Conservation (phyloP, 345 rosid species). For the Brassica cretica region DNA sequence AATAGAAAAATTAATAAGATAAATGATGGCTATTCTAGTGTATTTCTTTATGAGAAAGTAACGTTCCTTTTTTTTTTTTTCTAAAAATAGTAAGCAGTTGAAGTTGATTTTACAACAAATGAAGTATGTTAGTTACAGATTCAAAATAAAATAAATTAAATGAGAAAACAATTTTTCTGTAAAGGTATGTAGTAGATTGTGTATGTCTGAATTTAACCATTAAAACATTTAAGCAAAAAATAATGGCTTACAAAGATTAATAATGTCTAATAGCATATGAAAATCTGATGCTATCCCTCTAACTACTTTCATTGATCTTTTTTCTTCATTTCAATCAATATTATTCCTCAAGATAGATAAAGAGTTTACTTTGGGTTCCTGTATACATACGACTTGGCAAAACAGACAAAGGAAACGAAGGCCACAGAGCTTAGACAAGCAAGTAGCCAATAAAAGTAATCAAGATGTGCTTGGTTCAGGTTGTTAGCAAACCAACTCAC, state of each 20-base stretch:
- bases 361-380: background rate
- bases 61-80: too few relatives aligned
- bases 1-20: too few relatives aligned
- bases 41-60: too few relatives aligned
- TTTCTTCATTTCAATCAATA: background rate
- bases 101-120: too few relatives aligned
- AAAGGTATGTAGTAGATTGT: too few relatives aligned
- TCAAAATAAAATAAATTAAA: too few relatives aligned
- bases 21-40: too few relatives aligned
- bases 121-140: too few relatives aligned
- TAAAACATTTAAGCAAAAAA: too few relatives aligned
- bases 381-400: slow-evolving; percentile 32
- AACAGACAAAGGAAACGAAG: slow-evolving; percentile 17
- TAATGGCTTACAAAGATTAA: background rate
- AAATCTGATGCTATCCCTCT: background rate
- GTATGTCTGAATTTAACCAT: too few relatives aligned
- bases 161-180: too few relatives aligned
- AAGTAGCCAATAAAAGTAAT: slow-evolving; percentile 46
- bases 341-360: background rate
- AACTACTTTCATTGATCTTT: background rate
- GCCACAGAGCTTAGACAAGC: slow-evolving; percentile 34
- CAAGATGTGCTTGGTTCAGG: slow-evolving; percentile 41
- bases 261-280: background rate
- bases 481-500: slow-evolving; percentile 38
- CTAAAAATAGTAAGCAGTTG: too few relatives aligned